Conservation (phyloP, 2,329 filamentous ascomycete genomes). For the Aspergillus melleus region DNA sequence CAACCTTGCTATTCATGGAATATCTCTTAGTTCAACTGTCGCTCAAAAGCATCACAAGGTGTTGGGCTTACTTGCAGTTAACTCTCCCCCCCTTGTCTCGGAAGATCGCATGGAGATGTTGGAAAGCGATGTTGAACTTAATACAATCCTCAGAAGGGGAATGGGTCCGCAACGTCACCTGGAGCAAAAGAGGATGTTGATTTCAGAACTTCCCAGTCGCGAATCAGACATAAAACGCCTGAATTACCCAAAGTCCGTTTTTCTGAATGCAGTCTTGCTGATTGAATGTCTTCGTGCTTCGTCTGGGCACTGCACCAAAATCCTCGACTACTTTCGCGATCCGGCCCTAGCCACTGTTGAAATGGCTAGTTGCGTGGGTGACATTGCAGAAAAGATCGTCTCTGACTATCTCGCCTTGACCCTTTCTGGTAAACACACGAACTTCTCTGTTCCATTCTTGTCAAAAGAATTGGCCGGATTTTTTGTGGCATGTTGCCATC, state of each 20-base stretch:
- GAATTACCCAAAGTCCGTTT: slow-evolving; percentile 88
- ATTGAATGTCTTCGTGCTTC: slow-evolving; percentile 86
- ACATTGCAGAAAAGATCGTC: slow-evolving; percentile 68
- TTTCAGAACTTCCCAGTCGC: slow-evolving; percentile 71
- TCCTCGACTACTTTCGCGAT: slow-evolving; percentile 91
- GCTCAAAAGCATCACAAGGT: slow-evolving; percentile 74
- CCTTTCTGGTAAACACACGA: slow-evolving; percentile 66
- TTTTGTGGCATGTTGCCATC: slow-evolving; percentile 88
- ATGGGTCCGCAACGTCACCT: slow-evolving; percentile 70
- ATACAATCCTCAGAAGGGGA: slow-evolving; percentile 85
- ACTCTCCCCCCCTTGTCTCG: slow-evolving; percentile 83
- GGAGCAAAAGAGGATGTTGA: slow-evolving; percentile 77
- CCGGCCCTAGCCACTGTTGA: slow-evolving; percentile 69
- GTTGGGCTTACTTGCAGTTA: slow-evolving; percentile 77
- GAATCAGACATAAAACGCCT: slow-evolving; percentile 76
- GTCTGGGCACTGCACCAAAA: slow-evolving; percentile 85
- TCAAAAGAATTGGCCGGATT: slow-evolving; percentile 82
- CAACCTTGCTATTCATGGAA: slow-evolving; percentile 93
- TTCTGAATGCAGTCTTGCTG: slow-evolving; percentile 84
- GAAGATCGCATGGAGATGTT: slow-evolving; percentile 86
- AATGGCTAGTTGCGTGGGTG: slow-evolving; percentile 63
- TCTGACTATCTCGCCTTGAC: slow-evolving; percentile 78
- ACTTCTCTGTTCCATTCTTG: slow-evolving; percentile 89
- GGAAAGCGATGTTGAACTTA: slow-evolving; percentile 95
- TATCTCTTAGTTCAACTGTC: slow-evolving; percentile 71